A percentile compares a stretch with the other conserved stretches of the same genome.
Conservation (phyloP, 2,329 filamentous ascomycete species). For the Polychaeton citri region DNA sequence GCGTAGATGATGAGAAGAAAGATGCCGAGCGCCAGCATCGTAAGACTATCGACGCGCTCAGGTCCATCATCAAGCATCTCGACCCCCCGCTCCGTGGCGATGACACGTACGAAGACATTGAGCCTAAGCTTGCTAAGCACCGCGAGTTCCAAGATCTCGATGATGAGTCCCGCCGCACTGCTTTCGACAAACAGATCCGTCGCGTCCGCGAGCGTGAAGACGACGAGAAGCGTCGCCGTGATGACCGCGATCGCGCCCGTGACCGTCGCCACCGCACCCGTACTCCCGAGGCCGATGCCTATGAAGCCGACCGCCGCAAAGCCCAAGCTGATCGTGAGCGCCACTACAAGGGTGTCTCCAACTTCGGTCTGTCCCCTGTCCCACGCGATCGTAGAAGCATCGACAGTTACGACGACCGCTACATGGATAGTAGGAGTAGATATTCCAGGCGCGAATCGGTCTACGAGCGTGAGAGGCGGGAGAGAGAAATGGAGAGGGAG, state of each 20-base stretch:
- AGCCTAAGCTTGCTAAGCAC: constrained; percentile 61
- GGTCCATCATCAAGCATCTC: constrained; percentile 75
- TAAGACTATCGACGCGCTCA: constrained; percentile 68
- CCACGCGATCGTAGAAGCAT: constrained; percentile 16
- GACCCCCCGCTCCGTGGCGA: constrained; percentile 65
- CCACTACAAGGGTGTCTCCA: constrained; percentile 64
- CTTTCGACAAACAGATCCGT: constrained; percentile 84
- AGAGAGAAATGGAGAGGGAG: constrained; percentile 83
- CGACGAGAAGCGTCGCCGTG: constrained; percentile 48
- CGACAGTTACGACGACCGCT: constrained; percentile 13
- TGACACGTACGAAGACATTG: constrained; percentile 84
- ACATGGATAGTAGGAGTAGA: constrained; percentile 23
- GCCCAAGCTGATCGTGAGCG: constrained; percentile 89
- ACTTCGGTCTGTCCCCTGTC: constrained; percentile 22
- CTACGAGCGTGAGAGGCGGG: constrained; percentile 77
- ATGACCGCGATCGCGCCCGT: constrained; percentile 37
- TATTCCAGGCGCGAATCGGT: constrained; percentile 32
- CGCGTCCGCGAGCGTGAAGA: constrained; percentile 87
- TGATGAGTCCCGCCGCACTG: constrained; percentile 68
- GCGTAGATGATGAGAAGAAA: constrained; percentile 68
- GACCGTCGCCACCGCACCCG: constrained; percentile 39
- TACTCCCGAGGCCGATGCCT: constrained; percentile 80
- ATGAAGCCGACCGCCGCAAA: constrained; percentile 88
- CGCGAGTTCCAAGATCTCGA: constrained; percentile 77
- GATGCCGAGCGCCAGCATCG: constrained; percentile 75